phyloP scores from a whole-genome alignment of 2,329 filamentous ascomycete genomes.

The Colletotrichum scovillei region DNA sequence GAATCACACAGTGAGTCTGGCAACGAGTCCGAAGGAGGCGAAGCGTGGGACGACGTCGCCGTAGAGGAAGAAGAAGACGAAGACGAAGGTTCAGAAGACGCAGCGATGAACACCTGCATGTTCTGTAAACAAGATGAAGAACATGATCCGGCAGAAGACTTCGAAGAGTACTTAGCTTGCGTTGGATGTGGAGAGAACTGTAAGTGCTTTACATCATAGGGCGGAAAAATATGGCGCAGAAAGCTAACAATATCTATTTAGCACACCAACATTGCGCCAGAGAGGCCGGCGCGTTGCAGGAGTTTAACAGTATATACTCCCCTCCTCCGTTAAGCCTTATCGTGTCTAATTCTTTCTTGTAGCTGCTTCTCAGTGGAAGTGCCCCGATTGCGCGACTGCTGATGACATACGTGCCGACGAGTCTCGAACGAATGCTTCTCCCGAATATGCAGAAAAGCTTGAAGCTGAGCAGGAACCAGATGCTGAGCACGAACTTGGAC shows the following conservation, averaged over 20 bases:
- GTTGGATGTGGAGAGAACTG: slow-evolving; percentile 83
- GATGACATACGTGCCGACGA: not conserved
- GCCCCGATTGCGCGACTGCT: slow-evolving; percentile 55
- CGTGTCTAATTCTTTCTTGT: not conserved
- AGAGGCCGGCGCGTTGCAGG: slow-evolving; percentile 66
- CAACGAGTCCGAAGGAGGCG: slow-evolving; percentile 67
- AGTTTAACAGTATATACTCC: slow-evolving; percentile 62
- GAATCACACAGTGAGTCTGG: slow-evolving; percentile 62
- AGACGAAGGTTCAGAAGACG: slow-evolving; percentile 64
- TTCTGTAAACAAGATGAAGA: slow-evolving; percentile 89
- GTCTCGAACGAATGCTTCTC: not conserved
- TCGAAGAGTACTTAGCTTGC: slow-evolving; percentile 83
- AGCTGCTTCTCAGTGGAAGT: slow-evolving; percentile 62
- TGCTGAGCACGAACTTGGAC: not conserved
- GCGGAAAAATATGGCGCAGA: not conserved
- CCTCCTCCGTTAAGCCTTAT: slow-evolving; percentile 7
- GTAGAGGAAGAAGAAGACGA: slow-evolving; percentile 67
- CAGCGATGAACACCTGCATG: slow-evolving; percentile 62
- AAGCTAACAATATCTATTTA: slow-evolving; percentile 62
- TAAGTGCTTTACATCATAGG: slow-evolving; percentile 59
- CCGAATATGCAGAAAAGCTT: not conserved
- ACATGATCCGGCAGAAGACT: slow-evolving; percentile 83
- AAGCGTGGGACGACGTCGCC: slow-evolving; percentile 68
- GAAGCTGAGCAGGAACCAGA: slow-evolving; percentile 1
- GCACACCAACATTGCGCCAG: slow-evolving; percentile 93